Base-by-base conservation (phyloP, 306 rosid species). In the Gastrolobium villosum region DNA sequence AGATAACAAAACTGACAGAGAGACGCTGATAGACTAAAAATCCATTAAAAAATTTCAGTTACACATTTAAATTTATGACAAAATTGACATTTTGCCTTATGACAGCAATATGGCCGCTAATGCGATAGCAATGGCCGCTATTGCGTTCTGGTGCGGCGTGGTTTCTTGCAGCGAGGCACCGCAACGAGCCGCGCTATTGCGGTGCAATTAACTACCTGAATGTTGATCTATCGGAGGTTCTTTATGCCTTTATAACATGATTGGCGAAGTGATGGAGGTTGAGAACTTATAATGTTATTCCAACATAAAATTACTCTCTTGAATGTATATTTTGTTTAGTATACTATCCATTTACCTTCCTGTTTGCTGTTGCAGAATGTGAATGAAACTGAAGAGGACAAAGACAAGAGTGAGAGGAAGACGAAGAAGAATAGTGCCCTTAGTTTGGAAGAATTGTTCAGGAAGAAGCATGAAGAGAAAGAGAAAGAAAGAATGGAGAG, bases 401-500 rank as follows among this genome's bases (percentile, higher is more conserved):
- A 70, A 53, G 55, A 68, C 43, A 20, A 28, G 76, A 77, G 35
- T 26, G 68, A 71, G 79, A 78, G 28, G 77, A 65, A 62, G 75
- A 83, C 40, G 72, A 87, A 75, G 78, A 84, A 82, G 71, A 54
- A 64, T 6, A 77, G 87, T 26, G 44, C 76, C 28, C 54, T 72
- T 71, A 87, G 86, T 85, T 78, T 94, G 76, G 76, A 82, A 72
- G 80, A 81, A 76, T 10, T 89, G 79, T 88, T 86, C 59, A 82
- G 79, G 82, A 92, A 80, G 86, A 76, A 86, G 72, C 88, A 75
- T 66, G 87, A 89, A 78, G 90, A 88, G 84, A 84, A 71, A 36
- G 91, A 88, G 87, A 87, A 81, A 72, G 90, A 80, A 74, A 87
- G 91, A 74, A 80, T 67, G 83, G 97, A 88, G 84, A 86, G 83